These are phyloP conservation scores for Protomyces lactucae-debilis DNA, from an alignment of 1,139 yeast species.

Conservation along the genomic window DNA sequence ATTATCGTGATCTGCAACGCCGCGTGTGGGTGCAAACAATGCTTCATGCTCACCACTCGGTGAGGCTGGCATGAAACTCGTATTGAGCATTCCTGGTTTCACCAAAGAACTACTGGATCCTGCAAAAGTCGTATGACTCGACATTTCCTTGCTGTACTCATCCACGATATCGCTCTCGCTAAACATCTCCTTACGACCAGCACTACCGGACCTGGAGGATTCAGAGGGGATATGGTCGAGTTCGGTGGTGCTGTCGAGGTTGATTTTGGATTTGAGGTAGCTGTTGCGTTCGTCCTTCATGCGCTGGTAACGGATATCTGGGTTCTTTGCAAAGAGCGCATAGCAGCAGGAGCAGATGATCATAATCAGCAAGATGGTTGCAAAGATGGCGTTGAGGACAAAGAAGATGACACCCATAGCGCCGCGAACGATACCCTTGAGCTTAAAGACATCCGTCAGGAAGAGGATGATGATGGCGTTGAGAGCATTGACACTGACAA, in stretches of 20 bases:
- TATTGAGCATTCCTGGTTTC: constrained; percentile 1
- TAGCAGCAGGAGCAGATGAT: constrained; percentile 75
- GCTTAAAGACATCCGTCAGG: constrained; percentile 66
- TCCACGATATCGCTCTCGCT: constrained; percentile 13
- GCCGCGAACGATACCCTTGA: constrained; percentile 81
- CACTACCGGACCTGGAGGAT: constrained; percentile 3
- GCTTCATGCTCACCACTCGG: constrained; percentile 25
- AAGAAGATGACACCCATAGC: constrained; percentile 92
- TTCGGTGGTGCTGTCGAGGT: constrained; percentile 22
- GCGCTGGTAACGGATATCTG: constrained; percentile 93
- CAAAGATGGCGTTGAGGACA: constrained; percentile 81
- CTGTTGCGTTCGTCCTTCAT: constrained; percentile 88
- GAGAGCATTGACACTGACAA: constrained; percentile 69
- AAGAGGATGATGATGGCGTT: constrained; percentile 83
- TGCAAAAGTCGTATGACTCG: constrained; percentile 6
- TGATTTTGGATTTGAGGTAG: constrained; percentile 24
- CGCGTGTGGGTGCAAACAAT: constrained; percentile 18
- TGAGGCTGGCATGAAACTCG: constrained; percentile 4
- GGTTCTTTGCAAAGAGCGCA: constrained; percentile 82
- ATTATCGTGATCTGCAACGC: neutral
- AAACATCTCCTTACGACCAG: constrained; percentile 20
- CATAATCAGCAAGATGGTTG: constrained; percentile 72
- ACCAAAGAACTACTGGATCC: constrained; percentile 3
- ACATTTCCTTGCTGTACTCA: constrained; percentile 11
- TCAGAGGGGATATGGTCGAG: constrained; percentile 18